Base-by-base conservation (phyloP, 345 rosid species). In the Hibiscus mutabilis region DNA sequence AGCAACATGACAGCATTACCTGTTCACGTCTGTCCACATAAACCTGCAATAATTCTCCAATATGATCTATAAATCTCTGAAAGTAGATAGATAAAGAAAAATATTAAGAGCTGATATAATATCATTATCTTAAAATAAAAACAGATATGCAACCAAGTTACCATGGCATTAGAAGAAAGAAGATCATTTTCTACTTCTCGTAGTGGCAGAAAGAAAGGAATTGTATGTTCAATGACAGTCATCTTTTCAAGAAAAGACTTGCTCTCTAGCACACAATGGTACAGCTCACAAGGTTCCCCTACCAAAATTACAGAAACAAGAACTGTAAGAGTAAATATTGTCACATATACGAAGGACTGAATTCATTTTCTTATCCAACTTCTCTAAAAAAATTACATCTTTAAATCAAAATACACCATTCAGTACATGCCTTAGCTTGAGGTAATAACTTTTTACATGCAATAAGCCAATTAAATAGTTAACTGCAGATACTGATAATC, bases 241-340 rank as follows among this genome's bases (percentile, higher is more conserved):
- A 95, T 90, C 83, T 87, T 95, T 76, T 95, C 96, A 71, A 95
- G 85, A 80, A 95, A 95, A 66, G 97, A 95, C 82, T 86, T 92
- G 83, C 97, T 95, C 76, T 90, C 93, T 71, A 95, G 92, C 76
- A 95, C 91, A 77, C 92, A 81, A 75, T 95, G 97, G 79, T 89
- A 92, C 72, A 84, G 60, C 77, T 92, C 97, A 72, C 91, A 90
- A 72, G 87, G 89, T 73, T 95, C 97, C 67, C 97, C 99, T 92
- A 79, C 63, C 79, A 74, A 79, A 60, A 51, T 68, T 44, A 52
- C 18, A 22, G 27, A 57, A 65, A 51, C 18, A n/a, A 37, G 46
- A 37, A 63, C 40, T n/a, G 6, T 63, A 63, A 33, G 67, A 62
- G 67, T 18, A 63, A 37, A 27, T 3, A 16, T 10, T 18, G 49